These are phyloP conservation scores for Xanthoparmelia taractica DNA, from an alignment of 495 filamentous ascomycete genomes.

Conservation along the genomic window DNA sequence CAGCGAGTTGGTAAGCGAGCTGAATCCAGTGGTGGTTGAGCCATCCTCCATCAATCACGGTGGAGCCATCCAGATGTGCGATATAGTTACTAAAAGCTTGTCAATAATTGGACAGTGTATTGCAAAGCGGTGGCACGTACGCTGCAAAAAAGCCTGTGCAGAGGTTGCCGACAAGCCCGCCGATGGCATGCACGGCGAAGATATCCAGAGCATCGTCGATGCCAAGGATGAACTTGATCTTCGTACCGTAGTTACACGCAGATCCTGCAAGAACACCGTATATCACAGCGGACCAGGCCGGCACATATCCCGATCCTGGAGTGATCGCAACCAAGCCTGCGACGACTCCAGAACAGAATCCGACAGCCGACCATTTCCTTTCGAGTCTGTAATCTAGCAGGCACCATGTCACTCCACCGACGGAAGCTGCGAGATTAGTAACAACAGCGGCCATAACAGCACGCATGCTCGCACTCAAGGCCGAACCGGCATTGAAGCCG, in stretches of 20 bases:
- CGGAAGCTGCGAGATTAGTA: constrained; percentile 47
- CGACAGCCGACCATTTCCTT: constrained; percentile 93
- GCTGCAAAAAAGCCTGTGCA: constrained; percentile 88
- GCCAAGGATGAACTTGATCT: constrained; percentile 81
- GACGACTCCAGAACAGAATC: constrained; percentile 92
- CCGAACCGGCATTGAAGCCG: constrained; percentile 93
- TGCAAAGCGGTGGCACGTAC: constrained; percentile 37
- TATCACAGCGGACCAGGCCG: constrained; percentile 84
- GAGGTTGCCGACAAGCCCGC: constrained; percentile 83
- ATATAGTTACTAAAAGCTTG: constrained; percentile 60
- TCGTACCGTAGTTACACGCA: constrained; percentile 91
- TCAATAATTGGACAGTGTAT: constrained; percentile 15
- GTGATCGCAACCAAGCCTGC: constrained; percentile 91
- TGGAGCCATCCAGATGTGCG: constrained; percentile 73
- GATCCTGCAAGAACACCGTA: constrained; percentile 78
- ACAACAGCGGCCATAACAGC: constrained; percentile 55
- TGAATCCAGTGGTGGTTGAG: constrained; percentile 87
- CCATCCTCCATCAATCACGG: constrained; percentile 74
- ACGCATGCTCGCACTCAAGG: constrained; percentile 81
- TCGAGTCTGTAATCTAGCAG: constrained; percentile 90
- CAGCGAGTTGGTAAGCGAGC: constrained; percentile 79
- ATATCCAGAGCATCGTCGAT: constrained; percentile 92
- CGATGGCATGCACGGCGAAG: constrained; percentile 85
- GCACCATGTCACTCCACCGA: constrained; percentile 93
- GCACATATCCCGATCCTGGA: constrained; percentile 85